Evolutionary conservation across 1,284 basidiomycete species (phyloP), one percentile per base, ranked within the genome.

Genomic region (Ustilago shanxiensis): DNA sequence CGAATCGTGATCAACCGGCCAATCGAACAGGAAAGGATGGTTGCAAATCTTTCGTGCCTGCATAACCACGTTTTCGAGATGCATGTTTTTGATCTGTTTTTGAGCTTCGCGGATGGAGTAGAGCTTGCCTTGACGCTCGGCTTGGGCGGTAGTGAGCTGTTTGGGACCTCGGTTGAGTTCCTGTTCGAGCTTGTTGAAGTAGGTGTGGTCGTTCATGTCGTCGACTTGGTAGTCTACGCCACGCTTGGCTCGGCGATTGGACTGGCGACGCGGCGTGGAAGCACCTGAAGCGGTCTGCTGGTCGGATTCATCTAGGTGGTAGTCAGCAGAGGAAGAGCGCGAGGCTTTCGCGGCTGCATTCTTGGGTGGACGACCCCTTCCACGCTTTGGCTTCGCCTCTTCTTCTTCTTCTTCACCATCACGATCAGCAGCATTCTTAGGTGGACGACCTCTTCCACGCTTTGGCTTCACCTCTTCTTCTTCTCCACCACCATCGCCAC

Each of bases 31-130:
- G 88, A 93, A 94, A 0, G 95, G 95, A 85, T 99, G 95, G 24
- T 93, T 95, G 87, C 95, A 96, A 5, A 95, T 93, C 84, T 88
- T 85, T 50, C 87, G 76, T 47, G 82, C 78, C 84, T 98, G 95
- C 95, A 98, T 98, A 71, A 97, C 91, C 1, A 92, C 90, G 85
- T 98, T 98, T 83, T 96, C 93, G 11, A 98, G 89, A 69, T 91
- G 92, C 92, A 96, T 92, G 85, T 93, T 94, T 86, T 95, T 95
- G 54, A 97, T 91, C 63, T 91, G 90, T 83, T 92, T 93, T 64
- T 91, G 72, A 39, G 79, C 80, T 24, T 83, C 76, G 14, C 67
- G 58, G 28, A 83, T 77, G 16, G 72, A 52, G 54, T 61, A 80
- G 35, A 79, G 69, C 60, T 80, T 82, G 39, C 72, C 75, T 66